Evolutionary conservation across 2,329 filamentous ascomycete genomes (phyloP).

Genomic region (Aspergillus pseudoterreus): DNA sequence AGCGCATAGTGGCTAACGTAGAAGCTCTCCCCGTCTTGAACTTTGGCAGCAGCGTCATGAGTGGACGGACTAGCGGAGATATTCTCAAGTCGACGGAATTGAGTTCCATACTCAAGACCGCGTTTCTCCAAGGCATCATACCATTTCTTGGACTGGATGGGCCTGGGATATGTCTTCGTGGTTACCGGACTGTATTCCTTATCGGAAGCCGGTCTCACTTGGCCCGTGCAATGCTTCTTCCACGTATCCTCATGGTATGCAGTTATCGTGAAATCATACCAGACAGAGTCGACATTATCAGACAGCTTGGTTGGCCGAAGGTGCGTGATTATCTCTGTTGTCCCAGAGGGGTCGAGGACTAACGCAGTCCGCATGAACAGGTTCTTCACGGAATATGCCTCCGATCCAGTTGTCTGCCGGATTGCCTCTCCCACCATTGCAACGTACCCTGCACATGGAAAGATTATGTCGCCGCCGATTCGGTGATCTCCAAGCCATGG

Average conservation of each 20-base stretch:
- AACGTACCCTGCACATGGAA: slow-evolving; percentile 23
- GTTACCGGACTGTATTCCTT: not conserved
- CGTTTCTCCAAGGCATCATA: slow-evolving; percentile 9
- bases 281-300: slow-evolving; percentile 9
- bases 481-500: slow-evolving; percentile 31
- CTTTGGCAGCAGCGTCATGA: not conserved
- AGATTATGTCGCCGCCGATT: slow-evolving; percentile 17
- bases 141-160: slow-evolving; percentile 4
- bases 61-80: slow-evolving; percentile 11
- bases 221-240: slow-evolving; percentile 15
- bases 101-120: slow-evolving; percentile 13
- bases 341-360: slow-evolving; percentile 3
- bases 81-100: slow-evolving; percentile 11
- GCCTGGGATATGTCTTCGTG: not conserved
- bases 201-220: slow-evolving; percentile 4
- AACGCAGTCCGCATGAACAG: slow-evolving; percentile 11
- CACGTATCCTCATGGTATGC: slow-evolving; percentile 9
- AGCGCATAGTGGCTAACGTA: slow-evolving; percentile 14
- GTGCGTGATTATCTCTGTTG: slow-evolving; percentile 13
- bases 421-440: slow-evolving; percentile 22
- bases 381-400: slow-evolving; percentile 12
- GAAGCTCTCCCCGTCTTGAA: slow-evolving; percentile 1
- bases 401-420: slow-evolving; percentile 9
- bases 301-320: slow-evolving; percentile 7
- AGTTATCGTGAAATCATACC: slow-evolving; percentile 15